Conservation (phyloP, 257 asterid genomes). For the Rubia yunnanensis region DNA sequence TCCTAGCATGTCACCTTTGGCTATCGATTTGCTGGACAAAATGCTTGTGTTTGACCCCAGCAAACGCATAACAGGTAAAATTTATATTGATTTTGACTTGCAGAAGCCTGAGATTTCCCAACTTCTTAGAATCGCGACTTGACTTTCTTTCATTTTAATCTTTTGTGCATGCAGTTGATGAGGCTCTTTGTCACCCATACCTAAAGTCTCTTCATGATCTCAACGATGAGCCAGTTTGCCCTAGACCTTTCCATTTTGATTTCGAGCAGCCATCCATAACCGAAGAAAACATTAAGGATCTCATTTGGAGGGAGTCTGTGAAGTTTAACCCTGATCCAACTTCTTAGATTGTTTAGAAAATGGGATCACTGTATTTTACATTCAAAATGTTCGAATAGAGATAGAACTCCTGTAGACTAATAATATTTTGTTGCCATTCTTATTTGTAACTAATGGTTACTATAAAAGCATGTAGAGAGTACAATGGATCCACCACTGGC, state of each 20-base stretch:
- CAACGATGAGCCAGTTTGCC: slow-evolving; percentile 89
- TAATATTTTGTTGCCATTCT: no score
- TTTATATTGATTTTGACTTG: neutral
- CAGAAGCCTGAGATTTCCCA: neutral
- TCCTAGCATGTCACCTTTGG: slow-evolving; percentile 36
- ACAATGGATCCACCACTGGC: neutral
- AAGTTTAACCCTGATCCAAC: slow-evolving; percentile 73
- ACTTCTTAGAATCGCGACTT: neutral
- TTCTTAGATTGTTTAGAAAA: neutral
- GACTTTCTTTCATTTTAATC: neutral
- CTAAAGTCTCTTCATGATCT: slow-evolving; percentile 80
- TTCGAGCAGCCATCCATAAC: slow-evolving; percentile 89
- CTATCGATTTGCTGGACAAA: slow-evolving; percentile 46
- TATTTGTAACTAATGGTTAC: neutral
- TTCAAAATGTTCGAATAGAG: neutral
- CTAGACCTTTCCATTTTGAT: slow-evolving; percentile 72
- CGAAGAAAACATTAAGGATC: slow-evolving; percentile 90
- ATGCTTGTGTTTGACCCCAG: slow-evolving; percentile 56
- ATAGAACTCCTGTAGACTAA: no score
- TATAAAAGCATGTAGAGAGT: neutral
- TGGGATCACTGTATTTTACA: neutral
- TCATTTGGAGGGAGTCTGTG: slow-evolving; percentile 85
- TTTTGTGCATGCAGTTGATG: slow-evolving; percentile 44
- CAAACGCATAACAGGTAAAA: slow-evolving; percentile 41
- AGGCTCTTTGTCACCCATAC: slow-evolving; percentile 91